phyloP scores from a whole-genome alignment of 768 basidiomycete genomes.

The Mycena metata region DNA sequence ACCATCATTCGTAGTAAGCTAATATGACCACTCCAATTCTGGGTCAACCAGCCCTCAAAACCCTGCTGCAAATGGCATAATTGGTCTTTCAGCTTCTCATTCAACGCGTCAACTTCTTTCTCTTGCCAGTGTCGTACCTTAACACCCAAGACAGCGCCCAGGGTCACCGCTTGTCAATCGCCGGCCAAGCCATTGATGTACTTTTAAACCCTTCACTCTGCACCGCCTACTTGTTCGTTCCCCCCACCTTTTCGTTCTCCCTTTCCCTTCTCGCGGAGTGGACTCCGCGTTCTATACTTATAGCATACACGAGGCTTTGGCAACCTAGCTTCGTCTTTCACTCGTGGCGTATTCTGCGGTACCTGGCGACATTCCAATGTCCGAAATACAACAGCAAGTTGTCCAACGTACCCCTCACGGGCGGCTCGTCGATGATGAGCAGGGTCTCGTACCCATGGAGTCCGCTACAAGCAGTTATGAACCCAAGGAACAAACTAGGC shows the following conservation, averaged over 20 bases:
- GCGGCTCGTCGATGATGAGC: conserved; percentile 34
- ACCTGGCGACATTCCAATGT: conserved; percentile 9
- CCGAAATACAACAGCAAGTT: conserved; percentile 1
- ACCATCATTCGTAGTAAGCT: too few species aligned
- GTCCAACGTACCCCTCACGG: conserved; percentile 28
- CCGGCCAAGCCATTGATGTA: not conserved
- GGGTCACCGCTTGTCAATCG: conserved; percentile 7
- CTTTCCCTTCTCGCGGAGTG: conserved; percentile 10
- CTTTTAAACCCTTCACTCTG: too few species aligned
- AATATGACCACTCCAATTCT: too few species aligned
- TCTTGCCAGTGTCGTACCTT: not conserved
- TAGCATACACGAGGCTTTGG: conserved; percentile 13
- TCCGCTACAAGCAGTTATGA: not conserved
- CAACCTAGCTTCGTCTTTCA: too few species aligned
- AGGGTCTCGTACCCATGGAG: conserved; percentile 1
- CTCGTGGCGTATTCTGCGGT: too few species aligned
- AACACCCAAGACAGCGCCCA: conserved; percentile 19
- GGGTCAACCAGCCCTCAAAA: too few species aligned
- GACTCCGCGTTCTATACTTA: conserved; percentile 11
- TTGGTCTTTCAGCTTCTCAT: not conserved
- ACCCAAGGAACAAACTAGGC: not conserved
- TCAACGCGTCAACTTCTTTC: not conserved
- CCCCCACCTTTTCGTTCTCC: not conserved
- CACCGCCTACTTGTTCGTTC: not conserved
- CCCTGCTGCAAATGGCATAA: too few species aligned